Base-by-base conservation (phyloP, 805 yeast species). In the Barnettozyma botsteinii region DNA sequence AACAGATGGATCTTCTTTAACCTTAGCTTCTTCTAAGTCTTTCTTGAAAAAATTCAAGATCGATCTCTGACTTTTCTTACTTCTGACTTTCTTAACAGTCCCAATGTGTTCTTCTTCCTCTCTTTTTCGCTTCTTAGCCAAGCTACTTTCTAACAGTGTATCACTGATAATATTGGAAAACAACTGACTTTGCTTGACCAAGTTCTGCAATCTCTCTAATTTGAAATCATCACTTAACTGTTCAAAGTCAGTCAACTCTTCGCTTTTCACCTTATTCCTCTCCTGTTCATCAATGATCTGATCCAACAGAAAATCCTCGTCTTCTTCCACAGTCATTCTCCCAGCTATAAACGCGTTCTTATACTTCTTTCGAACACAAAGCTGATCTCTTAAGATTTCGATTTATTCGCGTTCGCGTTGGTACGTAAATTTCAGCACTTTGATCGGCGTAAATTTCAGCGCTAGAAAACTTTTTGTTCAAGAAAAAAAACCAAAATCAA, bases 151-250 rank as follows among this genome's bases (percentile, higher is more conserved):
- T 31, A 81, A 54, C 32, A 91, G 70, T 10, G 89, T 81, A 37
- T 87, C 89, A 4, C 95, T 79, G 31, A 91, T 85, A 48, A 91
- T 86, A 46, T 81, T 76, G 1, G 97, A 83, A 61, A 86, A 91
- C 2, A 89, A 75, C 56, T 87, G 89, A 14, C 96, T 85, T 55
- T 85, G 81, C 52, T 84, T 82, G n/a, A 91, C 87, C 47, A 91
- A 68, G 27, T 77, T 79, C 42, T 85, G 75, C 39, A 91, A 65
- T 40, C 86, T 72, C 39, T 73, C 72, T 32, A 87, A 64, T 53
- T 86, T 85, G 33, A 66, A 63, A 29, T 78, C 76, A n/a, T 65
- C 64, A 2, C 76, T 67, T 15, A 74, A 60, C 7, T 60, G 59
- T 40, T 77, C 67, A 33, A 60, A 56, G 28, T 54, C 56, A 28